Evolutionary conservation across 495 filamentous ascomycete genomes (phyloP), one percentile per base, ranked within the genome.

Genomic region (Penicillium lividum): DNA sequence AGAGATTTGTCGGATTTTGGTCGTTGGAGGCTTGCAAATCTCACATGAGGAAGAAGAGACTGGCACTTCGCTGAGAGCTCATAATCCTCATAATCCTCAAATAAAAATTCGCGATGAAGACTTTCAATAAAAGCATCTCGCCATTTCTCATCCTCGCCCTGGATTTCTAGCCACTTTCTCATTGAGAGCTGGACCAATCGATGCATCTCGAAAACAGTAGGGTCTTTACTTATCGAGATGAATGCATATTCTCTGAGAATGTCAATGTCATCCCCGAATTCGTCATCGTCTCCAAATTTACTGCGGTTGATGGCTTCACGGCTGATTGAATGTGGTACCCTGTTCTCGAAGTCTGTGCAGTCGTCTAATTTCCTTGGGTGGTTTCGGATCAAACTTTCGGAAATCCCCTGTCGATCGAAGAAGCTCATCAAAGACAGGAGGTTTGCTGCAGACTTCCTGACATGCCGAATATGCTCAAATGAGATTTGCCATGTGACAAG

Each of bases 221-320:
- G 5, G 36, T 62, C 59, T 45, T 40, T 38, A 53, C 54, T 33
- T 13, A 61, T n/a, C 9, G 65, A 62, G 56, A 82, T 67, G 22
- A 81, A 73, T 44, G 65, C 73, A 60, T 73, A 80, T 50, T 73
- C 65, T 61, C 64, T 56, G 40, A 83, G 60, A 22, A 22, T 22
- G 18, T 63, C 45, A 4, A 82, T 40, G 64, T 80, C 75, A 7
- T 77, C 72, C 53, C 80, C 73, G 63, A 81, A 81, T 10, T 46
- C 58, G 25, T 53, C 34, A 8, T 53, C 22, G 3, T 15, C 13
- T 22, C 4, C 31, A 25, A 10, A 13, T 40, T 40, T 22, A 22
- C 22, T 22, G 22, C 22, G 2, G 2, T 22, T 22, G 22, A 22
- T 22, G 22, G 2, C 22, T 22, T 22, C 22, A 22, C 22, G 2